phyloP scores from a whole-genome alignment of 306 rosid species.

The Vachellia collinsii region DNA sequence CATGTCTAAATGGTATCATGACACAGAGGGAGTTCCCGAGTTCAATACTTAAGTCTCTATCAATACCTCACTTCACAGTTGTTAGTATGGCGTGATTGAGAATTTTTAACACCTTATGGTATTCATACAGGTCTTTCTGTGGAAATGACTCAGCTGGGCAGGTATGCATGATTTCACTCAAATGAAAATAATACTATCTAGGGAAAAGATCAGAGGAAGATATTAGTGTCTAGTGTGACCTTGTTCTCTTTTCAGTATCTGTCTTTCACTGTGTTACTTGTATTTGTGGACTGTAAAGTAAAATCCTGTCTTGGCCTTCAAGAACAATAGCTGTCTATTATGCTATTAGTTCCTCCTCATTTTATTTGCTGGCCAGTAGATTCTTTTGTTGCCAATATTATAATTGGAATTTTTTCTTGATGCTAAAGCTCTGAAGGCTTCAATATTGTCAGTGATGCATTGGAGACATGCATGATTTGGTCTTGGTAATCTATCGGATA shows the following conservation, averaged over 20 bases:
- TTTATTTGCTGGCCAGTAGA: neutral
- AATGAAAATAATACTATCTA: constrained; percentile 24
- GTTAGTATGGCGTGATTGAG: constrained; percentile 4
- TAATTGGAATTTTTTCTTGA: neutral
- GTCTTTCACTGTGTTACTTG: constrained; percentile 10
- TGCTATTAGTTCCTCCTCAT: neutral
- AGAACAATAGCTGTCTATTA: constrained; percentile 2
- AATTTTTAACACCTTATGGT: constrained; percentile 41
- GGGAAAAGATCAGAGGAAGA: constrained; percentile 18
- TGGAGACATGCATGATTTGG: constrained; percentile 6
- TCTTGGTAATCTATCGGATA: constrained; percentile 9
- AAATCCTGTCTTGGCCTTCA: constrained; percentile 2
- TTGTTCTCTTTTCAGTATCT: constrained; percentile 3
- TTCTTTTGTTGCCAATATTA: neutral
- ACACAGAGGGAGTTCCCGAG: neutral
- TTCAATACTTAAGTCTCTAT: neutral
- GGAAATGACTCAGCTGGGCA: constrained; percentile 79
- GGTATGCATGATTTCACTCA: constrained; percentile 54
- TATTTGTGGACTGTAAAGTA: constrained; percentile 16
- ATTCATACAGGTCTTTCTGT: constrained; percentile 62
- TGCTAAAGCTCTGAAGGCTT: constrained; percentile 3
- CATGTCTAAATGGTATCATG: neutral
- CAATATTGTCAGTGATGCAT: neutral
- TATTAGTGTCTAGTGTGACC: constrained; percentile 1
- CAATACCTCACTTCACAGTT: neutral